Evolutionary conservation across 2,329 filamentous ascomycete species (phyloP).

Genomic region (Talaromyces sp.): DNA sequence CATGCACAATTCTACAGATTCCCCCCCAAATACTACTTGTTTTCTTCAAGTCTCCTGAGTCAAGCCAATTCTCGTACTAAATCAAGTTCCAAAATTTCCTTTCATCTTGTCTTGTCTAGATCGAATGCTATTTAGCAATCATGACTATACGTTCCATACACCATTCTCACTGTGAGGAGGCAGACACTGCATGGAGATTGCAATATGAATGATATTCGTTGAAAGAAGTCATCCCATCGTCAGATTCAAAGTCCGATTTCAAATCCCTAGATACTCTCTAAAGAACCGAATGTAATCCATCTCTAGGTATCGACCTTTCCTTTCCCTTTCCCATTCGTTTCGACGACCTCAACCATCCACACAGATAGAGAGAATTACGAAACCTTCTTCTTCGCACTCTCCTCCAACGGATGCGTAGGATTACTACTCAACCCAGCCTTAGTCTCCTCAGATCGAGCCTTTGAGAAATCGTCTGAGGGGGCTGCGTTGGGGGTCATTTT

Average conservation of each 20-base stretch:
- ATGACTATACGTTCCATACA: not conserved
- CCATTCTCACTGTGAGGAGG: no score
- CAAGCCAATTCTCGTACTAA: not conserved
- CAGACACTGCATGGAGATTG: no score
- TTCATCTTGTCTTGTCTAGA: not conserved
- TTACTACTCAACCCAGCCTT: conserved; percentile 36
- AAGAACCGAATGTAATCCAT: no score
- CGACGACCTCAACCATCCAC: no score
- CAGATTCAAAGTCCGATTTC: no score
- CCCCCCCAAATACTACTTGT: not conserved
- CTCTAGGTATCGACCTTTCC: no score
- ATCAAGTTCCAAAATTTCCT: not conserved
- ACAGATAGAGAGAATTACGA: not conserved
- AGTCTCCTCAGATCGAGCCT: conserved; percentile 24
- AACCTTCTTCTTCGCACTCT: conserved; percentile 33
- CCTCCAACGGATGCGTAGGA: conserved; percentile 37
- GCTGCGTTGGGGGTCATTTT: conserved; percentile 52
- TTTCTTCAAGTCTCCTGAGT: not conserved
- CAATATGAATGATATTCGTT: no score
- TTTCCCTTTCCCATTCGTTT: not conserved
- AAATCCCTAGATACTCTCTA: no score
- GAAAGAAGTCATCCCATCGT: no score
- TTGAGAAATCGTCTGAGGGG: conserved; percentile 27
- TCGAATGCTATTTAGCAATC: not conserved
- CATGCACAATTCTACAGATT: not conserved